Evolutionary conservation across 805 yeast species (phyloP), one percentile per base, ranked within the genome.

Genomic region (Wickerhamiella alocasiicola): DNA sequence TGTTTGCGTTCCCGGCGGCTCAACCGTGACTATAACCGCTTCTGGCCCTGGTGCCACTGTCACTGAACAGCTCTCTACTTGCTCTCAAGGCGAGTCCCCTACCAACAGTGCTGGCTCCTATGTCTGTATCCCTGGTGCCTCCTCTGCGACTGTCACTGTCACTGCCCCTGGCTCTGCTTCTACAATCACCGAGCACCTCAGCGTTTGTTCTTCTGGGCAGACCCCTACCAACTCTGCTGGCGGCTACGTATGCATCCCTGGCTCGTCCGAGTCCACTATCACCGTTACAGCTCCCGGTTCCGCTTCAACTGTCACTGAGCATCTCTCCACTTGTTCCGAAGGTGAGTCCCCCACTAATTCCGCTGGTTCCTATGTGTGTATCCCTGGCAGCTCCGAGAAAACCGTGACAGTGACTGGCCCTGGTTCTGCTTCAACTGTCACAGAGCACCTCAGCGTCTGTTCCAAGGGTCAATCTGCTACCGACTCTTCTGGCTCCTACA

Each of bases 111-210:
- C 5, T 17, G 36, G 36, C 36, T 9, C 19, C 11, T 26, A 21
- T 21, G 32, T 43, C 38, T 31, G 44, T 12, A n/a, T 5, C 32
- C 15, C 27, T 17, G 25, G 31, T 31, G 29, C 12, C 23, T 23
- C 36, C n/a, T 37, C 43, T 25, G 19, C 40, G 19, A 48, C 49
- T 16, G 47, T 37, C 35, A 39, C 52, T 24, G 35, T 39, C 18
- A 43, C 50, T 9, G 48, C 48, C 3, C 13, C 37, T 17, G 44
- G 32, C 19, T 26, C 31, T n/a, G 36, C 44, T 13, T 36, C 40
- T 35, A 49, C 56, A 3, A 42, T 41, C 26, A 41, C 52, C 15
- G 41, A 26, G 20, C 33, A 36, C 9, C 39, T 36, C 19, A 36
- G 28, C 28, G 39, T 18, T 15, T 36, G 39, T 21, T 36, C 39